A percentile compares a stretch with the other conserved stretches of the same genome.
These are phyloP conservation scores for Sechiopsis laciniata DNA, from an alignment of 306 rosid species.

Conservation along the genomic window DNA sequence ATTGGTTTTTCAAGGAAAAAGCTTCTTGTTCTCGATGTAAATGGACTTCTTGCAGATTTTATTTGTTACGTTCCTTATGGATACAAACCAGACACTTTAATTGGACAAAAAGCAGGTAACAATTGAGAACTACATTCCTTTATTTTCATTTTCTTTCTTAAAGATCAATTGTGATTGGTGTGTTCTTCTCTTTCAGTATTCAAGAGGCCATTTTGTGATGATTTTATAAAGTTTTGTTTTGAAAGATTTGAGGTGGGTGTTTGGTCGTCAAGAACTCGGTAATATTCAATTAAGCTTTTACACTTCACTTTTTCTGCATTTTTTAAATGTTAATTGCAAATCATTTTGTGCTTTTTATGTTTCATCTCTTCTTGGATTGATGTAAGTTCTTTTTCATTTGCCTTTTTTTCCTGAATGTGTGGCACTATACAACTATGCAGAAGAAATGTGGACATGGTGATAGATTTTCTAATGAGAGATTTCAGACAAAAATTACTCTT, in stretches of 20 bases:
- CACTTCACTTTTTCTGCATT: neutral
- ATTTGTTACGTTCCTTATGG: conserved; percentile 26
- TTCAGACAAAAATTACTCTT: conserved; percentile 55
- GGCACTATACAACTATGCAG: conserved; percentile 44
- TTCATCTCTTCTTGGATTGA: neutral
- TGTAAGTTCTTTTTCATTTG: too few species aligned
- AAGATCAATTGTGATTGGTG: conserved; percentile 27
- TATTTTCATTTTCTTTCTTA: conserved; percentile 15
- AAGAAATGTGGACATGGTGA: conserved; percentile 41
- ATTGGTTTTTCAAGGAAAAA: conserved; percentile 42
- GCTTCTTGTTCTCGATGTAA: conserved; percentile 89
- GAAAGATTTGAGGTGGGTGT: conserved; percentile 75
- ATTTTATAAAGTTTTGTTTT: conserved; percentile 72
- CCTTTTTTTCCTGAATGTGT: neutral
- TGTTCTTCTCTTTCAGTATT: conserved; percentile 45
- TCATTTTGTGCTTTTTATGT: neutral
- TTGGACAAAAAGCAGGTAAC: conserved; percentile 50
- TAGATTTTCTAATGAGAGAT: conserved; percentile 46
- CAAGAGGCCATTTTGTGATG: conserved; percentile 79
- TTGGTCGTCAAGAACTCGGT: conserved; percentile 91
- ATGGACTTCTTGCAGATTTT: conserved; percentile 84
- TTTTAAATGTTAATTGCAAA: neutral
- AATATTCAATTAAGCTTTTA: conserved; percentile 30
- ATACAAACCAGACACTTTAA: conserved; percentile 34
- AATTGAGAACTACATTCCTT: conserved; percentile 14